A percentile compares a stretch with the other conserved stretches of the same genome.
These are phyloP conservation scores for Coniochaeta sp. DNA, from an alignment of 2,329 filamentous ascomycete genomes.

Conservation along the genomic window DNA sequence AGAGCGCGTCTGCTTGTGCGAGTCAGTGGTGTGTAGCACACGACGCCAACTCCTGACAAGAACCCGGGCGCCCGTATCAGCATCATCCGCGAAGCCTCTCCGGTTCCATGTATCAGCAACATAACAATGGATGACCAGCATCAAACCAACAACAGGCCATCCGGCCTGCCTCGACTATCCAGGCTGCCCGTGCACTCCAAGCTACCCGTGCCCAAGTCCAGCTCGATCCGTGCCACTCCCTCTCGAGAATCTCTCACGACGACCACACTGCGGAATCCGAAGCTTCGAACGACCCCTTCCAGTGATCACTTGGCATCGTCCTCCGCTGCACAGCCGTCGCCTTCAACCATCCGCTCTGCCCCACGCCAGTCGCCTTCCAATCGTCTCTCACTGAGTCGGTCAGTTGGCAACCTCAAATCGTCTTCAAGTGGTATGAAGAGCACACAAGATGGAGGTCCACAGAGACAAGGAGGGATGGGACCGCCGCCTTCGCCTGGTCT, in stretches of 20 bases:
- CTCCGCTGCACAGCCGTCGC: not conserved
- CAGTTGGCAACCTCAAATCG: slow-evolving; percentile 1
- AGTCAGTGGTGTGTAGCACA: not conserved
- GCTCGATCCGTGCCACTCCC: not conserved
- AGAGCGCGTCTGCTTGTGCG: not conserved
- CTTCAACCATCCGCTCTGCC: not conserved
- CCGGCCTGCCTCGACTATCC: not conserved
- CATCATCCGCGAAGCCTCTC: not conserved
- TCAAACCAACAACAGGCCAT: not conserved
- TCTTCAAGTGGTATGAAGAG: not conserved
- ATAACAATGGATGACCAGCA: not conserved
- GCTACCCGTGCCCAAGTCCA: not conserved
- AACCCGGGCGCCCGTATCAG: not conserved
- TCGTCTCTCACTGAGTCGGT: not conserved
- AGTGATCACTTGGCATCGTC: not conserved
- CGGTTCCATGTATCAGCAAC: not conserved
- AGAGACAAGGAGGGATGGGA: not conserved
- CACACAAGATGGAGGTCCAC: not conserved
- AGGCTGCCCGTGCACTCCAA: not conserved
- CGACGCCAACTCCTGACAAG: not conserved
- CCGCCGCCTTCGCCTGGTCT: not conserved
- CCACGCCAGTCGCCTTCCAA: not conserved
- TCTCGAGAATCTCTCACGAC: not conserved
- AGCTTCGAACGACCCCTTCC: slow-evolving; percentile 1
- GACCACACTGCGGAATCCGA: not conserved